Evolutionary conservation across 1,284 basidiomycete genomes (phyloP).

Genomic region (Chalciporus sp.): DNA sequence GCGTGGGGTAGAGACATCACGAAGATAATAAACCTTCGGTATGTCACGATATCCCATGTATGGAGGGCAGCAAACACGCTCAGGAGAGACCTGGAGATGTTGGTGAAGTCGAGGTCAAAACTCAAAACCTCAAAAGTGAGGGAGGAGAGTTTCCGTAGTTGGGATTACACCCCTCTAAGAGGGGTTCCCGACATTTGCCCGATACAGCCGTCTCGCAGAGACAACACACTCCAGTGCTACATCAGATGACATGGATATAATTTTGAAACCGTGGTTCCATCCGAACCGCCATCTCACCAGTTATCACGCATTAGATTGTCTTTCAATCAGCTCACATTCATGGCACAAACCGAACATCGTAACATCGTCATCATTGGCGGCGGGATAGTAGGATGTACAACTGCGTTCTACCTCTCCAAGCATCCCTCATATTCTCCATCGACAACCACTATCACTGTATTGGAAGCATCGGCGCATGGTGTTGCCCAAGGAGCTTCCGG

Average conservation of each 20-base stretch:
- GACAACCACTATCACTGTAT: conserved; percentile 56
- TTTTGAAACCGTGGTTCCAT: neutral
- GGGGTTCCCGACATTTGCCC: conserved; percentile 3
- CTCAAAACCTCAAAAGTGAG: too few relatives aligned
- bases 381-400: conserved; percentile 81
- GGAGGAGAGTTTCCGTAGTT: neutral
- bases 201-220: neutral
- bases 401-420: conserved; percentile 78
- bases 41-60: neutral
- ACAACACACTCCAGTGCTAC: neutral
- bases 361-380: conserved; percentile 54
- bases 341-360: conserved; percentile 19
- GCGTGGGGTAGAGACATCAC: conserved; percentile 4
- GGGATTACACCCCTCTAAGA: conserved; percentile 4
- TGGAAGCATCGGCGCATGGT: conserved; percentile 77
- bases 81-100: too few relatives aligned
- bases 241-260: neutral
- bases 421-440: conserved; percentile 50
- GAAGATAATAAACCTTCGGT: neutral
- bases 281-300: neutral
- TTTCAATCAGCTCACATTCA: conserved; percentile 1
- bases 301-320: neutral
- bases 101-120: too few relatives aligned
- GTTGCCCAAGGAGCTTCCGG: conserved; percentile 80
- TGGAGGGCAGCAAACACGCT: neutral